A percentile compares a stretch with the other conserved stretches of the same genome.
These are phyloP conservation scores for Silybum marianum DNA, from an alignment of 129 eudicot genomes.

Conservation along the genomic window DNA sequence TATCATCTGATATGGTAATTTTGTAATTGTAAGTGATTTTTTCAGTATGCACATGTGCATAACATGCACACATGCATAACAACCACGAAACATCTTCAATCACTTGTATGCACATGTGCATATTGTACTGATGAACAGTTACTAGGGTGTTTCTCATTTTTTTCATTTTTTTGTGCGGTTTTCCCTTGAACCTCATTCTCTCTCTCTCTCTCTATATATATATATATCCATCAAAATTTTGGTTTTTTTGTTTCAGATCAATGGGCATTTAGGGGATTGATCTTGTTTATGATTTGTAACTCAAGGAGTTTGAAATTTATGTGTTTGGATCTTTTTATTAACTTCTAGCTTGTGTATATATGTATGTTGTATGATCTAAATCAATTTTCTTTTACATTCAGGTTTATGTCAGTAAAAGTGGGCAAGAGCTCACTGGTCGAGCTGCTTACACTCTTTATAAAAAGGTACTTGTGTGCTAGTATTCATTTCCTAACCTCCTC, in stretches of 20 bases:
- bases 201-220: no score
- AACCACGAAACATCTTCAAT: no score
- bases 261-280: background rate
- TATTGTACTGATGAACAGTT: no score
- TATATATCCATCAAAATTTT: background rate
- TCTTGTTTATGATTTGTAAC: background rate
- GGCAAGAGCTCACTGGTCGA: constrained; percentile 69
- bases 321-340: constrained; percentile 1
- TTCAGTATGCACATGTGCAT: no score
- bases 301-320: background rate
- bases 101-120: no score
- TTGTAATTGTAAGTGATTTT: background rate
- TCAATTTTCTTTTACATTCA: constrained; percentile 23
- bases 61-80: no score
- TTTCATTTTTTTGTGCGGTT: no score
- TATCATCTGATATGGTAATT: no score
- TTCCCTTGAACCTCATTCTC: no score
- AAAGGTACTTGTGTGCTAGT: constrained; percentile 48
- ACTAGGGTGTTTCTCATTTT: no score
- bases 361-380: background rate
- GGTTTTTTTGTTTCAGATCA: background rate
- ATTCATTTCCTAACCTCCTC: background rate
- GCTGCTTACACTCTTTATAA: constrained; percentile 64
- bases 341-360: background rate
- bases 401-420: constrained; percentile 68